Evolutionary conservation across 2,329 filamentous ascomycete species (phyloP), one percentile per base, ranked within the genome.

Genomic region (Onygenales sp.): DNA sequence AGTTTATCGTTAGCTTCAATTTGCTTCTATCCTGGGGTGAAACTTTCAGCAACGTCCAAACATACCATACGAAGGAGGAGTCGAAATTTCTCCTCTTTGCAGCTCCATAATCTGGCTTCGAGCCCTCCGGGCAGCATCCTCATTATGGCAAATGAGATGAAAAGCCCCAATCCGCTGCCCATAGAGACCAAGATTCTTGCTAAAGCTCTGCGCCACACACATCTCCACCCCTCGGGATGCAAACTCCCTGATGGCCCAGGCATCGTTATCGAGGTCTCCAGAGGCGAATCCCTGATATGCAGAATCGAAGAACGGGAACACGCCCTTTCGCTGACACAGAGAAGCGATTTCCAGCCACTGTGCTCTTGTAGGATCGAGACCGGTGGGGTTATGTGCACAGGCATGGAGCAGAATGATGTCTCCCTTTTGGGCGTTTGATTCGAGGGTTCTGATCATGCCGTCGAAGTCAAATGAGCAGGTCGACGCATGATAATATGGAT

Each of bases 241-340:
- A 68, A 97, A 96, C 78, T 95, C 87, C 61, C 89, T 86, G 58
- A 97, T 84, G 11, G 92, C 89, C 77, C 85, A 89, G 57, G 88
- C 89, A 68, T 98, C 93, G 55, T 85, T 83, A 62, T 82, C 81
- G 38, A 95, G 80, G 66, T 93, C 85, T 50, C 93, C 93, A 2
- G 92, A 94, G 2, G 92, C 92, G 67, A 97, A 98, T 45, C 93
- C 93, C 74, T 97, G 93, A 77, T 98, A 98, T 53, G 92, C 92
- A 56, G 84, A 89, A 77, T 98, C 93, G 73, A 98, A 97, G 81
- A 97, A 96, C 61, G 92, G 92, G 75, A 97, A 95, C 71, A 95
- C 88, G 60, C 83, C 83, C 78, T 88, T 93, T 65, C 81, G 72
- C 66, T 82, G 82, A 69, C 96, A 85, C 43, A 96, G 70, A 44